Base-by-base conservation (phyloP, 768 basidiomycete genomes). In the Gymnopilus dilepis region DNA sequence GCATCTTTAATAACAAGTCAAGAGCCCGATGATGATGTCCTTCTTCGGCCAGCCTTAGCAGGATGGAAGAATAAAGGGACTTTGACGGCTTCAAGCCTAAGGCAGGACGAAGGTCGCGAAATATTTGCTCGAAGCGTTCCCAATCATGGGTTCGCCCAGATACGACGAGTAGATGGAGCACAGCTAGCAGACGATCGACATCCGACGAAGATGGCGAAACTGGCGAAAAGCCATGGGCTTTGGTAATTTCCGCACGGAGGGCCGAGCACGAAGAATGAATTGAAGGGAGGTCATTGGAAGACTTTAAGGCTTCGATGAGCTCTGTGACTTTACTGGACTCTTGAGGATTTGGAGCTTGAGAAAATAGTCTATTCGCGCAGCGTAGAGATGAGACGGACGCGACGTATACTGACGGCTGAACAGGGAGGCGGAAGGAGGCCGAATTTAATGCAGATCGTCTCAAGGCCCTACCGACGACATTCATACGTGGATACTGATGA, bases 71-170 rank as follows among this genome's bases (percentile, higher is more conserved):
- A 71, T 87, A 83, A 43, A 83, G 72, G 50, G 81, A 78, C n/a
- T 73, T 69, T 19, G 80, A 80, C 42, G 83, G 77, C 6, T 72
- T 59, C 63, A 84, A 67, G 34, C 81, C 80, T 41, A 88, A 84
- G 3, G 84, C 67, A 42, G 73, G 70, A 43, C 74, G 76, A 70
- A 87, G 74, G 67, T 86, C 83, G 17, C 65, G 63, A 17, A 89
- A 79, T 34, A 89, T 79, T 51, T 80, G 77, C 52, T 83, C 77
- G 53, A 89, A 79, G 60, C 85, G 77, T 55, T 76, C 77, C n/a
- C 87, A 67, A 63, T 90, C 87, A 21, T 79, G 72, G 8, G 79
- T 79, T 19, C 82, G 75, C 3, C 79, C 86, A 1, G 87, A 87
- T 17, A 72, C 65, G 17, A 83, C 84, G 48, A 90, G 77, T 15